Percentiles rank a stretch among this genome's conserved stretches.
Evolutionary conservation across 805 yeast genomes (phyloP).

Genomic region (Spathaspora gorwiae): DNA sequence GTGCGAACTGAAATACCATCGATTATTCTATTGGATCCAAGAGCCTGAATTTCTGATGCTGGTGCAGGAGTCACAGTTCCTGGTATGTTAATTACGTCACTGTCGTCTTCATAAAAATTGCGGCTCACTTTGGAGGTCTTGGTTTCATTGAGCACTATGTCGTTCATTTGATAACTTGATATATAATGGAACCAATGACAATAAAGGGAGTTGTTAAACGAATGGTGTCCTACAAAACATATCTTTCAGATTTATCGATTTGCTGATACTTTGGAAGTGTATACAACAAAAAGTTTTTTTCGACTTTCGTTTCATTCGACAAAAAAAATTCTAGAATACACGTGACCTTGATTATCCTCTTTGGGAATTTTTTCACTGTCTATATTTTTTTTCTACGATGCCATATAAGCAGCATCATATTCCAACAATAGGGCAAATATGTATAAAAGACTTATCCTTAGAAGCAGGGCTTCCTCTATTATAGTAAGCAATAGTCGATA

Average conservation of each 20-base stretch:
- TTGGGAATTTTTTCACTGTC: neutral
- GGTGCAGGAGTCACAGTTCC: slow-evolving; percentile 46
- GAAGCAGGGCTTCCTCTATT: neutral
- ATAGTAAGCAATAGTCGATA: neutral
- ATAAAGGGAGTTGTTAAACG: slow-evolving; percentile 3
- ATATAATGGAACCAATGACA: slow-evolving; percentile 1
- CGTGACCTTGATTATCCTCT: neutral
- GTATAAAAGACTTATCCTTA: neutral
- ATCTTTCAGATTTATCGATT: neutral
- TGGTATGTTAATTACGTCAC: slow-evolving; percentile 42
- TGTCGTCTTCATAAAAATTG: slow-evolving; percentile 49
- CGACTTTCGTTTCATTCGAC: neutral
- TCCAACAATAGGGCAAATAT: neutral
- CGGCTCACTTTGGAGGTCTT: slow-evolving; percentile 14
- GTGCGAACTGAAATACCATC: slow-evolving; percentile 58
- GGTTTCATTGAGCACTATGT: slow-evolving; percentile 10
- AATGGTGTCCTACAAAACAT: slow-evolving; percentile 2
- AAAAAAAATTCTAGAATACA: neutral
- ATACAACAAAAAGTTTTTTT: too few relatives aligned
- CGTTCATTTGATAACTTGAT: slow-evolving; percentile 9
- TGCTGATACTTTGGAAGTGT: too few relatives aligned
- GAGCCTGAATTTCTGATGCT: slow-evolving; percentile 34
- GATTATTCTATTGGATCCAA: slow-evolving; percentile 46
- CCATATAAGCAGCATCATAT: neutral
- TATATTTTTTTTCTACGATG: neutral